Percentiles rank a stretch among this genome's conserved stretches.
phyloP scores from a whole-genome alignment of 2,329 filamentous ascomycete species.

The Penicillium oxalicum region DNA sequence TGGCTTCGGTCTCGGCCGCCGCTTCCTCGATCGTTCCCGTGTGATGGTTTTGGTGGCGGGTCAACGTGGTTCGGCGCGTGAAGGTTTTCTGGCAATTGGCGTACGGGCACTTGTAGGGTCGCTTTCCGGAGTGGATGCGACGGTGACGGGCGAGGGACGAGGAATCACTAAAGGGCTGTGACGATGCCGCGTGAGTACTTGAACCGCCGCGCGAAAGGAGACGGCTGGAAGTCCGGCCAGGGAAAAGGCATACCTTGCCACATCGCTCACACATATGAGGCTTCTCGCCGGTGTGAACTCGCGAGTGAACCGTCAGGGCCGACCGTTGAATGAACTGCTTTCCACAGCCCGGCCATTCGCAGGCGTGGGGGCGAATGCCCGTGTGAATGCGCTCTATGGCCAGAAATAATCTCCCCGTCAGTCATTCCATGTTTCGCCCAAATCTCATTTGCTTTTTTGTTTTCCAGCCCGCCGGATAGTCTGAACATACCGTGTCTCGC shows the following conservation, averaged over 20 bases:
- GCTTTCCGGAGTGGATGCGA: constrained; percentile 89
- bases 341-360: constrained; percentile 79
- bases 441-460: too few species aligned
- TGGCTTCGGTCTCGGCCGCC: constrained; percentile 79
- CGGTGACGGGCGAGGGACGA: constrained; percentile 90
- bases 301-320: constrained; percentile 87
- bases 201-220: too few species aligned
- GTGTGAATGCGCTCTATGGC: constrained; percentile 84
- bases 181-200: background rate
- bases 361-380: constrained; percentile 83
- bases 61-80: constrained; percentile 88
- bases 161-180: constrained; percentile 88
- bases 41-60: constrained; percentile 91
- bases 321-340: constrained; percentile 98
- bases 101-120: constrained; percentile 95
- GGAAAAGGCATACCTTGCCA: constrained; percentile 68
- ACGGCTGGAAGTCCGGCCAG: background rate
- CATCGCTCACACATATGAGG: constrained; percentile 96
- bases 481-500: constrained; percentile 75
- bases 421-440: background rate
- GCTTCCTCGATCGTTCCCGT: constrained; percentile 93
- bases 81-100: constrained; percentile 98
- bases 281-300: constrained; percentile 96
- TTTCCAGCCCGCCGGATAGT: too few species aligned
- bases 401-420: background rate